Evolutionary conservation across 495 filamentous ascomycete genomes (phyloP).

Genomic region (Aspergillus sclerotiicarbonarius): DNA sequence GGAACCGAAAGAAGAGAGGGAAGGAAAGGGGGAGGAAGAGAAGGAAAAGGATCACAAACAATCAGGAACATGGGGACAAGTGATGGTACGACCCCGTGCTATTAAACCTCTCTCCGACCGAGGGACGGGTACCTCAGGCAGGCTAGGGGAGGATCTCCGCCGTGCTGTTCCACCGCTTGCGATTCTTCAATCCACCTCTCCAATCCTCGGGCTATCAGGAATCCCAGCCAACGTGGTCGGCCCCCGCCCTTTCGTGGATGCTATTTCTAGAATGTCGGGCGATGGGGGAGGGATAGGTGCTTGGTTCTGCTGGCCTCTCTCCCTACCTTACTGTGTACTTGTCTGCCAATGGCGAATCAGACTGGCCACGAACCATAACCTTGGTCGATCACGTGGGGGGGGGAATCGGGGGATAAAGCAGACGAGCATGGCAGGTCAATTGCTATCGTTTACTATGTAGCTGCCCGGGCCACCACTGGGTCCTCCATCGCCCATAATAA

Average conservation of each 20-base stretch:
- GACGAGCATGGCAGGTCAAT: background rate
- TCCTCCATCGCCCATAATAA: background rate
- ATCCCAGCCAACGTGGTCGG: background rate
- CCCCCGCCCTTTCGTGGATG: background rate
- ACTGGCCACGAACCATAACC: background rate
- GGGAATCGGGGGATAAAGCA: background rate
- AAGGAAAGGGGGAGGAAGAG: constrained; percentile 12
- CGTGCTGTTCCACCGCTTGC: background rate
- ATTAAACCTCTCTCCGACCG: constrained; percentile 19
- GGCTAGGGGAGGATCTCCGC: constrained; percentile 1
- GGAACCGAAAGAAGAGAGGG: constrained; percentile 5
- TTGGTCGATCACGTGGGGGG: constrained; percentile 15
- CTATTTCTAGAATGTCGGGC: background rate
- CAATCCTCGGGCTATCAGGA: background rate
- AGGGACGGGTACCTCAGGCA: constrained; percentile 15
- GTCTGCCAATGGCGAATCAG: no score
- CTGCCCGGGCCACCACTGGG: background rate
- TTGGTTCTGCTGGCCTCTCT: no score
- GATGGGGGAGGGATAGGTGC: no score
- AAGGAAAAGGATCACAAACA: constrained; percentile 14
- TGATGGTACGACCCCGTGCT: constrained; percentile 16
- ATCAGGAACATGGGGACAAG: constrained; percentile 7
- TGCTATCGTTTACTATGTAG: background rate
- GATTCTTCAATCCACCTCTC: constrained; percentile 2
- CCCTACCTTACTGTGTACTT: background rate